Base-by-base conservation (phyloP, 192 early-diverging fungal genomes). In the Coemansia sp. region DNA sequence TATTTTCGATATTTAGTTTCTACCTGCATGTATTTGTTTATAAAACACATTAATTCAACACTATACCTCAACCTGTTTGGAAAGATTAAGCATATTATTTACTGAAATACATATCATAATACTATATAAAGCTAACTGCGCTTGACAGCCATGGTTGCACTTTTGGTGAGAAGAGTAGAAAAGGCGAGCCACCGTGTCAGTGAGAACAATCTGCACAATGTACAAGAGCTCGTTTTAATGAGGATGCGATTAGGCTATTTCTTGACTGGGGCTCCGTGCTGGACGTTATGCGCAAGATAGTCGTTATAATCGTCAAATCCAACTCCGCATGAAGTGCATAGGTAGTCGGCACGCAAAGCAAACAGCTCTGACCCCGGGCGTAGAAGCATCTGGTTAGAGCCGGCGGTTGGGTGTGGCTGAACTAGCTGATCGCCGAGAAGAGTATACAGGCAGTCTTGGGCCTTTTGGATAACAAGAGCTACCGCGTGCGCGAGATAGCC, bases 231-330 rank as follows among this genome's bases (percentile, higher is more conserved):
- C 41, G 16, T 49, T 49, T n/a, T 49, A 8, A 45, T 3, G n/a
- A n/a, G 43, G 14, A 6, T 13, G 14, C 43, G 14, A 45, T n/a
- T n/a, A 49, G 19, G 47, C 19, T 49, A 49, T 49, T 49, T 49
- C 18, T 49, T 49, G 47, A 19, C 8, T 16, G 47, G 19, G 47
- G 16, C 57, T 4, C 23, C 60, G 22, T 66, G 64, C 24, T 57
- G 43, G 8, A 61, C 56, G 22, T 59, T 63, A 45, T 73, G 71
- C 22, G 60, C 56, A 49, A 68, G 63, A 27, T 68, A 66, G 23
- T 53, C 50, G 14, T 54, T 27, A 23, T 74, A 74, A 38, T 57
- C 54, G 11, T 64, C 61, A 61, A 68, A 74, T 3, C 27, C 48
- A 20, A 58, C 19, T 16, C 48, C 48, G 27, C 71, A 74, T n/a